Base-by-base conservation (phyloP, 768 basidiomycete genomes). In the Trametes gibbosa region DNA sequence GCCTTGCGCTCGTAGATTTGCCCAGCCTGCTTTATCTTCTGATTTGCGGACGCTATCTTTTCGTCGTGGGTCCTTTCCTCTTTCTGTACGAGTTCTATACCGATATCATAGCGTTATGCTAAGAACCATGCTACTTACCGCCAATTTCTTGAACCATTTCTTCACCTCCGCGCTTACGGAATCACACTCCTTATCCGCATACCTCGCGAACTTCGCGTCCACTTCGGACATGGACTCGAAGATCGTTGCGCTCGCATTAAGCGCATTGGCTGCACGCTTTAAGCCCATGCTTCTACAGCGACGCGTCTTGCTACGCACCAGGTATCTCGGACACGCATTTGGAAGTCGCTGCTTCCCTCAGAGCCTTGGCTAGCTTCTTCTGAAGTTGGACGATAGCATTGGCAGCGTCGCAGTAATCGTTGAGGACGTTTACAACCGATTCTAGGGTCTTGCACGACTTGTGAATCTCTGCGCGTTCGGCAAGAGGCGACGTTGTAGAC, bases 71-170 rank as follows among this genome's bases (percentile, higher is more conserved):
- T 74, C 70, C 83, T 86, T 73, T 92, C 90, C 66, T 90, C 90
- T 78, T 89, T 92, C 90, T 92, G 67, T 5, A 29, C 37, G 8
- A 5, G 29, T 19, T 37, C 17, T 39, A 16, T 25, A n/a, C 10
- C 12, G n/a, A 39, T 37, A 13, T n/a, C 10, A 37, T 16, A 37
- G 2, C 19, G n/a, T 24, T 7, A 19, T 5, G 4, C 34, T 3
- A 12, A 3, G 21, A 5, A 3, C n/a, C n/a, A n/a, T n/a, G 13
- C 4, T 16, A 73, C 87, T 65, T 66, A 92, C 90, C 49, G 84
- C 80, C 35, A 92, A 79, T 71, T 86, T 90, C 82, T 89, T 91
- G 78, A 92, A 86, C 89, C 90, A 92, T 66, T 89, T 92, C 77
- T 85, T 87, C 41, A 90, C 84, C 62, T 91, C 90, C 29, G 75